Percentiles rank a stretch among this genome's conserved stretches.
Conservation (phyloP, 306 rosid genomes). For the Sesbania bispinosa region DNA sequence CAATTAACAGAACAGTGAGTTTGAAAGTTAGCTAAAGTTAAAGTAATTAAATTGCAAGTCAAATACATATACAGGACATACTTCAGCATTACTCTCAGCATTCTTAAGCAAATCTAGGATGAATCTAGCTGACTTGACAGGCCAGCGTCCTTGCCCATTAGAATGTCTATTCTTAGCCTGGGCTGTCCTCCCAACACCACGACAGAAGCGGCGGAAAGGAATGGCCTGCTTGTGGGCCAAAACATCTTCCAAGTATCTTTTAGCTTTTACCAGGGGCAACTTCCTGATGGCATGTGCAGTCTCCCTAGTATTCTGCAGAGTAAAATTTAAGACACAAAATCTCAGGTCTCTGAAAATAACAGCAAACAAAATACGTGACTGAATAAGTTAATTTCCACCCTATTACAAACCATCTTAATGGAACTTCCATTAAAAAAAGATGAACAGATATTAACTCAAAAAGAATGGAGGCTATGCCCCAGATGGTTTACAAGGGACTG, state of each 20-base stretch:
- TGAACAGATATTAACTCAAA: neutral
- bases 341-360: neutral
- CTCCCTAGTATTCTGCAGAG: conserved; percentile 75
- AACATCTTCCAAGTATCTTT: conserved; percentile 87
- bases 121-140: conserved; percentile 79
- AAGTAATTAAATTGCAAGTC: neutral
- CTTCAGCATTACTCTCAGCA: conserved; percentile 97
- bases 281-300: conserved; percentile 74
- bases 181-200: no score
- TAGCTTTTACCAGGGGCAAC: conserved; percentile 74
- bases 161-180: conserved; percentile 95
- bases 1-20: neutral
- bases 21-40: neutral
- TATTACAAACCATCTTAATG: no score
- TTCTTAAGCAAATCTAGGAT: no score
- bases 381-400: no score
- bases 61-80: no score
- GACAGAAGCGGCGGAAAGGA: conserved; percentile 79
- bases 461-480: no score
- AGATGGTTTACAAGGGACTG: no score
- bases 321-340: neutral
- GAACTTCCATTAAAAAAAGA: neutral
- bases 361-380: neutral
- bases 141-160: conserved; percentile 98
- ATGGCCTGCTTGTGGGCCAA: conserved; percentile 93